Base-by-base conservation (phyloP, 1,284 basidiomycete species). In the Xerocomus nothofagi region DNA sequence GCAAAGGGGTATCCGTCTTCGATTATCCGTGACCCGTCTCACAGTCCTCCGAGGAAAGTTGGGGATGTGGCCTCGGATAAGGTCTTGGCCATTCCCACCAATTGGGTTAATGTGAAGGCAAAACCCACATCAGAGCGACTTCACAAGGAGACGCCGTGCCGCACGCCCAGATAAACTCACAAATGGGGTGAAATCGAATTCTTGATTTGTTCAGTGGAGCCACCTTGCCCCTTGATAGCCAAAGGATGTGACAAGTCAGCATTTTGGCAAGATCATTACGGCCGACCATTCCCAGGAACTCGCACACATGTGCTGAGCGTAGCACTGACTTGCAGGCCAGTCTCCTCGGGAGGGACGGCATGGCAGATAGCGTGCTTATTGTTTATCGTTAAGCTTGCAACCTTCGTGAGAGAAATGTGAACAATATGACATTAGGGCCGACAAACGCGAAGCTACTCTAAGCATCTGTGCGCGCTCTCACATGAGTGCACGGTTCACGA, bases 51-150 rank as follows among this genome's bases (percentile, higher is more conserved):
- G 15, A 24, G n/a, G n/a, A 21, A 26, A 29, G 11, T 30, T n/a
- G 46, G n/a, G 26, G 39, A 17, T 20, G 21, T 29, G 20, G 20
- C 24, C 31, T 41, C 32, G 27, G 34, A 57, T 31, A 40, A 37
- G 54, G 38, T 42, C 20, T 38, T 37, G 29, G 8, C 20, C 4
- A 23, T 41, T 46, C 47, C 26, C 49, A 46, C 31, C 32, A 24
- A 24, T 39, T 45, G 48, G 17, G 21, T 14, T n/a, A n/a, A 31
- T 30, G 18, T 18, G 47, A 39, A 27, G n/a, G 52, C 67, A 67
- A 49, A 73, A 57, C 36, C 56, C 53, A n/a, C 44, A 75, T 66
- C 17, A 18, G 75, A n/a, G 57, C 52, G 23, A 29, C 17, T 24
- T 31, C n/a, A 24, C 26, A 38, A 30, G 34, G 9, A 30, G 36